phyloP scores from a whole-genome alignment of 2,329 filamentous ascomycete genomes.

The Clarireedia hainanense region DNA sequence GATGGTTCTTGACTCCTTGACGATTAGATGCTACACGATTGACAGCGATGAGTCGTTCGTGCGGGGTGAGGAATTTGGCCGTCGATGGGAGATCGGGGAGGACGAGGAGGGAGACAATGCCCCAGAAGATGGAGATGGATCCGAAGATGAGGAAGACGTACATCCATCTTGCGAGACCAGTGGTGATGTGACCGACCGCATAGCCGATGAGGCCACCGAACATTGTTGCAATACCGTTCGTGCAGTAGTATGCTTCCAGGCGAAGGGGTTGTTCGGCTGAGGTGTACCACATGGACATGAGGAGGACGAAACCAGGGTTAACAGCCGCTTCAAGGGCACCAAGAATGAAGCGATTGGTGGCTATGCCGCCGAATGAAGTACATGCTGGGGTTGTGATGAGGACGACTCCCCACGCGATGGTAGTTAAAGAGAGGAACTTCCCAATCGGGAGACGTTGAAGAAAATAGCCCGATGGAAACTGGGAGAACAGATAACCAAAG shows the following conservation, averaged over 20 bases:
- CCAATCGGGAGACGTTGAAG: slow-evolving; percentile 41
- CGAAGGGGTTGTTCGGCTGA: slow-evolving; percentile 32
- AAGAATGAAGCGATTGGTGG: slow-evolving; percentile 49
- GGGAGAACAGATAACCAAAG: slow-evolving; percentile 40
- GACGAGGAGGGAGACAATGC: slow-evolving; percentile 45
- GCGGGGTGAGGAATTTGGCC: slow-evolving; percentile 49
- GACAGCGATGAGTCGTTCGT: slow-evolving; percentile 48
- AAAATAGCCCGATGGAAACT: slow-evolving; percentile 38
- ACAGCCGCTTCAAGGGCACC: slow-evolving; percentile 49
- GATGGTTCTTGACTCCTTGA: slow-evolving; percentile 45
- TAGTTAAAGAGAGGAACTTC: slow-evolving; percentile 38
- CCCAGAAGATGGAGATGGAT: slow-evolving; percentile 45
- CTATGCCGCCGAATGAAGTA: slow-evolving; percentile 50
- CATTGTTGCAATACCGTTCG: slow-evolving; percentile 33
- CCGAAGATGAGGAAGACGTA: slow-evolving; percentile 53
- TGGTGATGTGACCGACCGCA: slow-evolving; percentile 50
- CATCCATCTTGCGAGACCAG: slow-evolving; percentile 44
- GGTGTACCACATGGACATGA: slow-evolving; percentile 35
- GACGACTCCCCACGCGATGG: slow-evolving; percentile 41
- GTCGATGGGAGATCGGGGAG: slow-evolving; percentile 56
- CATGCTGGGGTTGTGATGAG: slow-evolving; percentile 42
- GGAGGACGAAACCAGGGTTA: slow-evolving; percentile 39
- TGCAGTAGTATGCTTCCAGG: slow-evolving; percentile 33
- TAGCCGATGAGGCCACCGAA: slow-evolving; percentile 41
- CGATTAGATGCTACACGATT: slow-evolving; percentile 43